Evolutionary conservation across 805 yeast species (phyloP), one percentile per base, ranked within the genome.

Genomic region (Candida corydali): DNA sequence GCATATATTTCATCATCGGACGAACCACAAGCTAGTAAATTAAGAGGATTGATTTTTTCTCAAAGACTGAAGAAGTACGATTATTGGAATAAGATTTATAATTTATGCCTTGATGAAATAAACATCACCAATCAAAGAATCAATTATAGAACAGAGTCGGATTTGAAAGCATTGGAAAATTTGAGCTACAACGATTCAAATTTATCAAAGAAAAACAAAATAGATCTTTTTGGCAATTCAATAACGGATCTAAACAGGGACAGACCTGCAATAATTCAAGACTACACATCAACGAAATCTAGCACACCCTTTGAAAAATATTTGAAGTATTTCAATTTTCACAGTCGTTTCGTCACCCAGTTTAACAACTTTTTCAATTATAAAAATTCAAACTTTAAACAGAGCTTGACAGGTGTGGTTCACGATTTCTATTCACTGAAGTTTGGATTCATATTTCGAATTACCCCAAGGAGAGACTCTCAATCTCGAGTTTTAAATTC

Each of bases 401-500:
- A n/a, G 15, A n/a, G 20, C 12, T 17, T 32, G 7, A 6, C 10
- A 8, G 8, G 6, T 5, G 7, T 32, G 3, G 22, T 12, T 12
- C 41, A 46, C 2, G 50, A 41, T 24, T 61, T 70, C 36, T 48
- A 64, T 28, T 40, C 55, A 8, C 54, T 71, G 0, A 42, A 46
- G 8, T 14, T 59, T 1, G 77, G 76, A 12, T 25, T 47, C 2
- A 45, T 50, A 8, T 51, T 75, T 46, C 47, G 70, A 22, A 55
- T 52, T 2, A 60, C 75, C 0, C 39, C 70, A 19, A 57, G 62
- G 36, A 60, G 76, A 47, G 86, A 80, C 44, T 74, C 86, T 1
- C 78, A 77, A 41, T 69, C 75, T 16, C 59, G 86, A 25, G 68
- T 80, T 2, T 69, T 78, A n/a, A 70, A 79, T 35, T 78, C 86